Evolutionary conservation across 2,329 filamentous ascomycete species (phyloP).

Genomic region (Claviceps sorghi): DNA sequence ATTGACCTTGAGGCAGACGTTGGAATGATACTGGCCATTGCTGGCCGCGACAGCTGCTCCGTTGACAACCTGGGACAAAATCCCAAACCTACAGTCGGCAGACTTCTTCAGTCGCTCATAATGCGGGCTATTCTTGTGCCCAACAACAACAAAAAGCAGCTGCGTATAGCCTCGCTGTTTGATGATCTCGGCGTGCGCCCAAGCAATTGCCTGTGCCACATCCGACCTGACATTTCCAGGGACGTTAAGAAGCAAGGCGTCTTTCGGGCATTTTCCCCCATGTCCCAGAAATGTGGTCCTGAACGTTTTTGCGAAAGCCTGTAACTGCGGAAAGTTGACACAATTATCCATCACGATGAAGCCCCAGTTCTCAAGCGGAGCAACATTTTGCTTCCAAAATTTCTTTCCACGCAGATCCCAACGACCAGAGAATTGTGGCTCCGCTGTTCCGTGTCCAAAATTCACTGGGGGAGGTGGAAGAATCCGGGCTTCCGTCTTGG

Average conservation of each 20-base stretch:
- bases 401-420: conserved; percentile 77
- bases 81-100: conserved; percentile 71
- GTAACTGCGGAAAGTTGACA: conserved; percentile 23
- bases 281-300: conserved; percentile 31
- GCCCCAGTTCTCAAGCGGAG: conserved; percentile 58
- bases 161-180: conserved; percentile 46
- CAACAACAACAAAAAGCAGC: conserved; percentile 66
- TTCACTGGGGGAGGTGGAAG: conserved; percentile 56
- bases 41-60: conserved; percentile 51
- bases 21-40: conserved; percentile 75
- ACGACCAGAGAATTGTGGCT: conserved; percentile 54
- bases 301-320: conserved; percentile 27
- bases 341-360: conserved; percentile 51
- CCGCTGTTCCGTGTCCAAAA: conserved; percentile 43
- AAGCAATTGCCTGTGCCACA: conserved; percentile 34
- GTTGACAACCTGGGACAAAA: conserved; percentile 73
- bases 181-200: conserved; percentile 33
- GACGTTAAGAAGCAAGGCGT: conserved; percentile 22
- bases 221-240: conserved; percentile 22
- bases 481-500: conserved; percentile 54
- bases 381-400: conserved; percentile 51
- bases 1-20: conserved; percentile 94
- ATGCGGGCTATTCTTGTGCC: conserved; percentile 51
- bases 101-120: conserved; percentile 86
- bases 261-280: conserved; percentile 27